Evolutionary conservation across 2,329 filamentous ascomycete species (phyloP).

Genomic region (Macrophomina pseudophaseolina): DNA sequence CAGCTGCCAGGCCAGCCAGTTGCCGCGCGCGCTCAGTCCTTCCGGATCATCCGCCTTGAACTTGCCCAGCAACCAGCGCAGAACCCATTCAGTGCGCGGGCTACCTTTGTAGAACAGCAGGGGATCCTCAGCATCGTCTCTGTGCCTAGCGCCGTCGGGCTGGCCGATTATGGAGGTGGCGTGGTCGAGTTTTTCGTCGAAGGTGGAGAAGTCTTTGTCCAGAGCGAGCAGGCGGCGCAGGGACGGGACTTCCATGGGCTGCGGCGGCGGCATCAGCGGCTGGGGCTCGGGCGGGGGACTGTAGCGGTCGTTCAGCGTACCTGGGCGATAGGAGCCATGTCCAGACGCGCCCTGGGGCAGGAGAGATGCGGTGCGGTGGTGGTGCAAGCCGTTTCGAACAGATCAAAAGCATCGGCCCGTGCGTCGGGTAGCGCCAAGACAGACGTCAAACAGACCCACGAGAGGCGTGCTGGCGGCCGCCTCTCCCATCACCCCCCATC

Average conservation of each 20-base stretch:
- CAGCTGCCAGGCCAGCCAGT: constrained; percentile 60
- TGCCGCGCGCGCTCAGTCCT: constrained; percentile 48
- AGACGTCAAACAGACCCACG: constrained; percentile 25
- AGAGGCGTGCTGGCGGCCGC: constrained; percentile 8
- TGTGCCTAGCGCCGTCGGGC: constrained; percentile 31
- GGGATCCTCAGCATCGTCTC: constrained; percentile 10
- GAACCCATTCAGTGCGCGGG: constrained; percentile 65
- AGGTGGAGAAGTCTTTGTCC: constrained; percentile 43
- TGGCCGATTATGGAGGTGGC: constrained; percentile 47
- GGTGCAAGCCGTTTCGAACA: constrained; percentile 22
- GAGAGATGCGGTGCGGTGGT: constrained; percentile 24
- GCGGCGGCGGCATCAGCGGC: constrained; percentile 23
- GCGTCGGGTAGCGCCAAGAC: constrained; percentile 20
- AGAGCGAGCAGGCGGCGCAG: constrained; percentile 47
- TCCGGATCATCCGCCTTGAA: constrained; percentile 50
- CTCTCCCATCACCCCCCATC: constrained; percentile 11
- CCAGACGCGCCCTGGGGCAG: constrained; percentile 22
- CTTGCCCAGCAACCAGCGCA: constrained; percentile 70
- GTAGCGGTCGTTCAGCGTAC: constrained; percentile 22
- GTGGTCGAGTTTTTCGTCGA: constrained; percentile 48
- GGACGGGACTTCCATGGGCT: constrained; percentile 33
- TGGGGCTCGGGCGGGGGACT: background rate
- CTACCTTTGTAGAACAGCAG: constrained; percentile 35
- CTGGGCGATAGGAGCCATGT: constrained; percentile 27
- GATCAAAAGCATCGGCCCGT: constrained; percentile 19